Evolutionary conservation across 148 eudicot genomes (phyloP), one percentile per base, ranked within the genome.

Genomic region (Chenopodium album): DNA sequence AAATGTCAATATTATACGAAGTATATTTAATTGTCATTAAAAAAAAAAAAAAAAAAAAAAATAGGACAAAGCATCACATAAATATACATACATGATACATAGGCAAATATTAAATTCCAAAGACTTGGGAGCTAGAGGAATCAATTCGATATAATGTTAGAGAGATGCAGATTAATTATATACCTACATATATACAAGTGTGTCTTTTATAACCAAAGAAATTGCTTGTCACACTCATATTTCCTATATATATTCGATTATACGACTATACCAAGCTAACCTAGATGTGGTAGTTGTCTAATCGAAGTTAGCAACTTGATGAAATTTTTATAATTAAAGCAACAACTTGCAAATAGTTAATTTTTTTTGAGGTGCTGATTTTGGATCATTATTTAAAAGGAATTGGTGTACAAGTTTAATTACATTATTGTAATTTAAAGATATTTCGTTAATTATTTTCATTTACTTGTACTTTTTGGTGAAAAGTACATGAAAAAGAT

Each of bases 71-170:
- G 60, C 8, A 17, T 66, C 31, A 64, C 22, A 13, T 11, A 9
- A 65, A 16, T 66, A n/a, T 9, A 37, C 4, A 13, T 50, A 11
- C 54, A 50, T 17, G 14, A 34, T 6, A 71, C 7, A 20, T 14
- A 20, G 23, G 19, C 34, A 1, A 79, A 34, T 59, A 79, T 56
- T 54, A 32, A 59, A 71, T 71, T 71, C 82, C 76, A 54, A 79
- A 71, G 82, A 71, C 76, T 79, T 71, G 22, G 82, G 82, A 79
- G 70, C 20, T 29, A 2, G 72, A 12, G 72, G 26, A 68, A 26
- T 28, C 41, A 13, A 29, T 31, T 68, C 9, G 5, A 41, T 41
- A 41, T 41, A 41, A 41, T 41, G 44, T 41, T 41, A 41, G 44
- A 41, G 7, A 41, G 44, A 41, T 41, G 44, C 44, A 41, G 44